A percentile compares a stretch with the other conserved stretches of the same genome.
Conservation (phyloP, 192 early-diverging fungal genomes). For the Coemansia sp. region DNA sequence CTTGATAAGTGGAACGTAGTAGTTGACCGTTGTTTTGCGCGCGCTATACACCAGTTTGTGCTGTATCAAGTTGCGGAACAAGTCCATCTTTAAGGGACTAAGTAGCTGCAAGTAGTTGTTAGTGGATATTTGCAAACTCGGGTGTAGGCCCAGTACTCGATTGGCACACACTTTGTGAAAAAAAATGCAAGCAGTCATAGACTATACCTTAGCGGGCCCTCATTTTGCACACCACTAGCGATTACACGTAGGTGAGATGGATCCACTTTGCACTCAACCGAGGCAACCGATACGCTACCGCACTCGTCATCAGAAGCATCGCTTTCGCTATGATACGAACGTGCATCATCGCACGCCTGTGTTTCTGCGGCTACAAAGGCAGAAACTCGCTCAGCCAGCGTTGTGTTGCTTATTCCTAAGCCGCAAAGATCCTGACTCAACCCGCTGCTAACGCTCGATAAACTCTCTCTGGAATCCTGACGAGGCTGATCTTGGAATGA, state of each 20-base stretch:
- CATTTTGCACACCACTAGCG: neutral
- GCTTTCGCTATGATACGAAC: neutral
- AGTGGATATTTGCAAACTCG: neutral
- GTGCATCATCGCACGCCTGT: neutral
- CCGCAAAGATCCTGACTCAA: neutral
- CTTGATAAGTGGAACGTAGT: conserved; percentile 26
- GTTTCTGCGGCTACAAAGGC: conserved; percentile 5
- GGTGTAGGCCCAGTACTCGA: neutral
- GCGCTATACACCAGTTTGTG: conserved; percentile 20
- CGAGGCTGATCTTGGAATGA: neutral
- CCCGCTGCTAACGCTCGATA: neutral
- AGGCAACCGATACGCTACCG: neutral
- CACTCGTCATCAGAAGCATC: neutral
- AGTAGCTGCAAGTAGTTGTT: neutral
- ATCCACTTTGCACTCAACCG: neutral
- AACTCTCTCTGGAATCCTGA: neutral
- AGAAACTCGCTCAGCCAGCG: neutral
- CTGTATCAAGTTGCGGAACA: conserved; percentile 29
- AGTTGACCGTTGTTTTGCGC: conserved; percentile 8
- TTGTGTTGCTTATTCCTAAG: neutral
- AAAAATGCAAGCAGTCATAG: neutral
- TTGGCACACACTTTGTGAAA: neutral
- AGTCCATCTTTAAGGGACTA: conserved; percentile 35
- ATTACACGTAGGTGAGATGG: neutral
- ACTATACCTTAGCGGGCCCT: conserved; percentile 5